phyloP scores from a whole-genome alignment of 768 basidiomycete species.

The Ramaria rubella region DNA sequence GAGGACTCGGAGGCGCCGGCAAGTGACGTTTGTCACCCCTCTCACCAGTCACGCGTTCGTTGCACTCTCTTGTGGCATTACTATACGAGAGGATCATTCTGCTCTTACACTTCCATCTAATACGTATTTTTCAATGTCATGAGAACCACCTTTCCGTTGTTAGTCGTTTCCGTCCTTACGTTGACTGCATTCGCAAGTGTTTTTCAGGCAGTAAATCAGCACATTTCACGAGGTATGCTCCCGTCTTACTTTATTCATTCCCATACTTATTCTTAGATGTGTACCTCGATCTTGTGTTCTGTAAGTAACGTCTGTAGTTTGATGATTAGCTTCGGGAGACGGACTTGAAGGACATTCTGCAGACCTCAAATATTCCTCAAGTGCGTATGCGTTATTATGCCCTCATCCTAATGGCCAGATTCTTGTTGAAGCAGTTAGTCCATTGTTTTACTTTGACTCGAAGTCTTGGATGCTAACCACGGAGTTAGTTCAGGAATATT shows the following conservation, averaged over 20 bases:
- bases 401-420: slow-evolving; percentile 44
- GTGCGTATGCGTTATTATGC: slow-evolving; percentile 40
- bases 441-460: background rate
- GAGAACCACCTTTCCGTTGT: background rate
- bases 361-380: slow-evolving; percentile 50
- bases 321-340: background rate
- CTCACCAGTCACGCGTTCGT: no score
- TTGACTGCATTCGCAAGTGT: background rate
- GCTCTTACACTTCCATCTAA: no score
- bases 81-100: no score
- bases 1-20: no score
- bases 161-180: background rate
- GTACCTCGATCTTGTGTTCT: slow-evolving; percentile 40
- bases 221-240: background rate
- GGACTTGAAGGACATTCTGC: background rate
- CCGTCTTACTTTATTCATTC: background rate
- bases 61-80: no score
- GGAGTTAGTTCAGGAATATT: slow-evolving; percentile 34
- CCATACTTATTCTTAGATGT: slow-evolving; percentile 13
- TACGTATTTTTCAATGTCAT: no score
- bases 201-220: background rate
- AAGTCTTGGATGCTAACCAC: background rate
- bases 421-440: slow-evolving; percentile 30
- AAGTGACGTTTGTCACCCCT: no score
- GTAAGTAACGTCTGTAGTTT: background rate